phyloP scores from a whole-genome alignment of 176 grass and related monocot species.

The Aechmea fasciata region DNA sequence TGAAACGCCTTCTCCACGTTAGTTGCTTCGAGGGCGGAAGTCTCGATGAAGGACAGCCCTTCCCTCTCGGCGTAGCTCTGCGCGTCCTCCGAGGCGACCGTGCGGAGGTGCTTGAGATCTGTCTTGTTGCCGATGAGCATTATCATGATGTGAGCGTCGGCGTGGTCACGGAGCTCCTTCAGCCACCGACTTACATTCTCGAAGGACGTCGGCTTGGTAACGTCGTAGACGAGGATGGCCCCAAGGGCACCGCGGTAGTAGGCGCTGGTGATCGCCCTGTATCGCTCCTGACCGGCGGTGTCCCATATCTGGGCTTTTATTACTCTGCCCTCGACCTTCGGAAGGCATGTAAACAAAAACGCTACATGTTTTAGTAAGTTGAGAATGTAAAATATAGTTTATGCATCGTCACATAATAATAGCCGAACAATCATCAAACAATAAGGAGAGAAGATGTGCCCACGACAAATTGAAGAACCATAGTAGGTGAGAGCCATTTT shows the following conservation, averaged over 20 bases:
- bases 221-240: constrained; percentile 70
- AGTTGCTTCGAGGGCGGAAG: constrained; percentile 65
- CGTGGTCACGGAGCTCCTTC: constrained; percentile 77
- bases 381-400: too few species aligned
- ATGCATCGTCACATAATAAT: too few species aligned
- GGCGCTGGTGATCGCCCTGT: constrained; percentile 75
- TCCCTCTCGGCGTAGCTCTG: constrained; percentile 52
- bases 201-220: constrained; percentile 79
- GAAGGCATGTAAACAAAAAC: not conserved
- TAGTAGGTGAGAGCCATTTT: too few species aligned
- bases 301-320: constrained; percentile 97
- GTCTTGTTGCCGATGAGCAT: constrained; percentile 95
- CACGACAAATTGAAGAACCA: too few species aligned
- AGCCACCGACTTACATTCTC: constrained; percentile 84
- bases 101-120: constrained; percentile 60
- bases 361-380: too few species aligned
- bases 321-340: constrained; percentile 71
- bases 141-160: constrained; percentile 67
- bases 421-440: too few species aligned
- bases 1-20: constrained; percentile 85
- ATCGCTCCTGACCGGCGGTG: constrained; percentile 74
- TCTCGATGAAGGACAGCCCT: constrained; percentile 75
- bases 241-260: constrained; percentile 90
- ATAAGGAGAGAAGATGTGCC: too few species aligned
- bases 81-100: constrained; percentile 40